Conservation (phyloP, 2,329 filamentous ascomycete species). For the Drechslerella stenobrocha region DNA sequence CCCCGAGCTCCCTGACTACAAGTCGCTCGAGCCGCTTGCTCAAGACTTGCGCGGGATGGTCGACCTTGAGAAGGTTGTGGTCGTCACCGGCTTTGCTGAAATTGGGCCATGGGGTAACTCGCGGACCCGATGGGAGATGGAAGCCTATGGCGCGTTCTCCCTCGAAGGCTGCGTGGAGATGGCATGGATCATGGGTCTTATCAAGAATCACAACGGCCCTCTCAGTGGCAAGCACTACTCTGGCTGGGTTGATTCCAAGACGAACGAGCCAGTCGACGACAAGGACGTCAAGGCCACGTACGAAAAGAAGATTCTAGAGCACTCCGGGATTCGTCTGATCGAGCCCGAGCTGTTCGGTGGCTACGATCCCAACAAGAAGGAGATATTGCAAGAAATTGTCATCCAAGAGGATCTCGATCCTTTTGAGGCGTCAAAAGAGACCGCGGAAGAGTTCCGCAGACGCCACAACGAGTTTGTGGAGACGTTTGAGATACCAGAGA, state of each 20-base stretch:
- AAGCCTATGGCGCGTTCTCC: conserved; percentile 93
- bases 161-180: conserved; percentile 98
- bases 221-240: conserved; percentile 96
- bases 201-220: conserved; percentile 96
- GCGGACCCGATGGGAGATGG: conserved; percentile 98
- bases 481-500: conserved; percentile 90
- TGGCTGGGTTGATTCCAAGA: conserved; percentile 94
- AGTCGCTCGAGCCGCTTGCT: conserved; percentile 89
- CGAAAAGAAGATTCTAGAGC: conserved; percentile 93
- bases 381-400: conserved; percentile 94
- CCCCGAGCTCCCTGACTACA: conserved; percentile 86
- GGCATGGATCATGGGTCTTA: conserved; percentile 99
- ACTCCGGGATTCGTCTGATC: conserved; percentile 95
- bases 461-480: conserved; percentile 98
- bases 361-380: conserved; percentile 98
- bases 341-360: conserved; percentile 96
- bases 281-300: conserved; percentile 98
- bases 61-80: conserved; percentile 95
- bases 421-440: conserved; percentile 96
- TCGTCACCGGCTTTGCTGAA: conserved; percentile 94
- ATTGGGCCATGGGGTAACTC: conserved; percentile 98
- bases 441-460: conserved; percentile 93
- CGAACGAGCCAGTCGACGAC: conserved; percentile 92
- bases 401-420: conserved; percentile 96
- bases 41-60: conserved; percentile 94